Percentiles rank a stretch among this genome's conserved stretches.
These are phyloP conservation scores for Hibiscus syriacus DNA, from an alignment of 345 rosid species.

Conservation along the genomic window DNA sequence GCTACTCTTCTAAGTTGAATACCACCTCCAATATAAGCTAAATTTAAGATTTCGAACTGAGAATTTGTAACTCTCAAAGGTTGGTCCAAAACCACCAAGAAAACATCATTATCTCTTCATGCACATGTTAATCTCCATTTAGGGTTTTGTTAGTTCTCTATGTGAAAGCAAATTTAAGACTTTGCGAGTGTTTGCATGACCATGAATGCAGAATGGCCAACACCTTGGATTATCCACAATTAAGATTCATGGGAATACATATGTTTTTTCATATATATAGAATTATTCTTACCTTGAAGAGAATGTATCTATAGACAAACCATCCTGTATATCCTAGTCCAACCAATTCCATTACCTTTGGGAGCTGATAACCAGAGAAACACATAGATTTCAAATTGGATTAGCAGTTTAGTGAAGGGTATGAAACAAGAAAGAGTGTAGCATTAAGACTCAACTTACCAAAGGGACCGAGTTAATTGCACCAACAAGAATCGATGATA, in stretches of 20 bases:
- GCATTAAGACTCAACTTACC: constrained; percentile 34
- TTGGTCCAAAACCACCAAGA: not conserved
- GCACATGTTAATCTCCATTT: not conserved
- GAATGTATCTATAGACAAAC: constrained; percentile 99
- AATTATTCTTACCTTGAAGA: constrained; percentile 61
- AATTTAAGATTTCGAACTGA: not conserved
- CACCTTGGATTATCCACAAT: not conserved
- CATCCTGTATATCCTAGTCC: constrained; percentile 99
- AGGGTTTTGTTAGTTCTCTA: not conserved
- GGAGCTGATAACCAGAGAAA: constrained; percentile 47
- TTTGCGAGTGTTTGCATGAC: too few species aligned
- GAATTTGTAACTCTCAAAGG: not conserved
- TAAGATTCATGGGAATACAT: not conserved
- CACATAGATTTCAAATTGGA: constrained; percentile 7
- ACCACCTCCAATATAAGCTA: not conserved
- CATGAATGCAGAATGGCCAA: too few species aligned
- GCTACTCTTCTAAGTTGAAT: not conserved
- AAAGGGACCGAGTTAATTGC: constrained; percentile 93
- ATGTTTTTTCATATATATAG: not conserved
- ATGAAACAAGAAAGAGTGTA: not conserved
- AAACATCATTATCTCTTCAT: not conserved
- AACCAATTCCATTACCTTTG: constrained; percentile 89
- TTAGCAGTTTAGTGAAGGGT: not conserved
- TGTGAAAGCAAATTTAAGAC: too few species aligned
- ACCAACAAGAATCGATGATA: constrained; percentile 71